A percentile compares a stretch with the other conserved stretches of the same genome.
Evolutionary conservation across 2,329 filamentous ascomycete genomes (phyloP).

Genomic region (Phyllosticta citrichinensis): DNA sequence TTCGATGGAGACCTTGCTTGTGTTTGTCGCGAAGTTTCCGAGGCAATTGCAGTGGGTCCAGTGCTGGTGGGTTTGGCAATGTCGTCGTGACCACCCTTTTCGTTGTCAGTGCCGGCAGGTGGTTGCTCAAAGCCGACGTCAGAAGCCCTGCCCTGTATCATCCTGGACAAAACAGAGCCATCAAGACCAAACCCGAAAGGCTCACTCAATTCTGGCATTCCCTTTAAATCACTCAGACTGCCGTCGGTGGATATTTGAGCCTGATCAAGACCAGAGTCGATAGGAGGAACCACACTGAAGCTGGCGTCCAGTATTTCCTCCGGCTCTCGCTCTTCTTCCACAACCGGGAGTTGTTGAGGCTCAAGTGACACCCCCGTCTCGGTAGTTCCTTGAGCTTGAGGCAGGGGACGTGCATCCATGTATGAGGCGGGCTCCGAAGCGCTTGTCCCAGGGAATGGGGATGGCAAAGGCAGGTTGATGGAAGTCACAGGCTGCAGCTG

Average conservation of each 20-base stretch:
- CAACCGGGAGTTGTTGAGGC: neutral
- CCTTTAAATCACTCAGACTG: neutral
- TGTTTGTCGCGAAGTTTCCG: neutral
- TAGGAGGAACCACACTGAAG: neutral
- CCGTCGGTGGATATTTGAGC: neutral
- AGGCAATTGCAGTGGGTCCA: neutral
- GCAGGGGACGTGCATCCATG: slow-evolving; percentile 17
- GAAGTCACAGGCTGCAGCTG: slow-evolving; percentile 21
- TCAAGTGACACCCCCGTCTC: neutral
- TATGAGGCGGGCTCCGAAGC: slow-evolving; percentile 18
- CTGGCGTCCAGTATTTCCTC: neutral
- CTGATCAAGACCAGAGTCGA: neutral
- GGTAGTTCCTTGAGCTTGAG: neutral
- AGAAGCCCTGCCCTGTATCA: neutral
- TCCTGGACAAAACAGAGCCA: neutral
- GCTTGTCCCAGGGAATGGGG: slow-evolving; percentile 26
- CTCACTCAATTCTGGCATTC: neutral
- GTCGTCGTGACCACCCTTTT: neutral
- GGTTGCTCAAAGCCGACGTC: neutral
- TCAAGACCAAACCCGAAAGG: neutral
- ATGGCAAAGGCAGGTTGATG: slow-evolving; percentile 27
- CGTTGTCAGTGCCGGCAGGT: neutral
- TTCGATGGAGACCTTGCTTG: neutral
- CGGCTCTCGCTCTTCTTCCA: neutral
- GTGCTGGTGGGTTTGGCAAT: neutral